Evolutionary conservation across 1,284 basidiomycete species (phyloP), one percentile per base, ranked within the genome.

Genomic region (Stygiomarasmius scandens): DNA sequence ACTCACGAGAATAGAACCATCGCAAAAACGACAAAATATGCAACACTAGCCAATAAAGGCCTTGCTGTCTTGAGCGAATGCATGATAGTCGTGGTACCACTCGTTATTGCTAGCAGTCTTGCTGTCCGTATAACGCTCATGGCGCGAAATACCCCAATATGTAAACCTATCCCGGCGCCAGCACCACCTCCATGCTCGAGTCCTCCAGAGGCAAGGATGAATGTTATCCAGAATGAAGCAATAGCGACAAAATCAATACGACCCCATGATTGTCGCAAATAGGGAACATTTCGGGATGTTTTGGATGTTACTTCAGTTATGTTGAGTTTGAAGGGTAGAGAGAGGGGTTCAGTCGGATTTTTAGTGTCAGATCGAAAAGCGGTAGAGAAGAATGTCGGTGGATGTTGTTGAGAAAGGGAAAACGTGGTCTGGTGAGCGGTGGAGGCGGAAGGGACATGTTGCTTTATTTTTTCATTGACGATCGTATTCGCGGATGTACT

Each of bases 21-120:
- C 0, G 95, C 95, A 67, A 98, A 98, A 32, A 95, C 64, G 23
- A 96, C 90, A 69, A 98, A 98, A 70, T 93, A 93, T 1, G 93
- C 83, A 5, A 98, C 96, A 62, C 89, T 92, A 19, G 93, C 85
- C 19, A 99, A 82, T 20, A 98, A 77, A 0, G 96, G 95, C 16
- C 89, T 85, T 0, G 96, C 95, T 0, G 86, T 88, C 75, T 99
- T 99, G 60, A 99, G 78, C 10, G 93, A 96, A 58, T 89, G 89
- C 78, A 98, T 88, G 67, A 99, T 98, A 0, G 95, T 98, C 86
- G 93, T 91, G 19, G 96, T 98, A 73, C 96, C 96, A 60, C 87
- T 88, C 1, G 96, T 98, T 52, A 98, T 86, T 2, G 94, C 87
- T 50, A 99, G 75, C 23, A 99, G 73, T 58, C 96, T 83, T 3